These are phyloP conservation scores for Erodium maritimum DNA, from an alignment of 345 rosid species.

Conservation along the genomic window DNA sequence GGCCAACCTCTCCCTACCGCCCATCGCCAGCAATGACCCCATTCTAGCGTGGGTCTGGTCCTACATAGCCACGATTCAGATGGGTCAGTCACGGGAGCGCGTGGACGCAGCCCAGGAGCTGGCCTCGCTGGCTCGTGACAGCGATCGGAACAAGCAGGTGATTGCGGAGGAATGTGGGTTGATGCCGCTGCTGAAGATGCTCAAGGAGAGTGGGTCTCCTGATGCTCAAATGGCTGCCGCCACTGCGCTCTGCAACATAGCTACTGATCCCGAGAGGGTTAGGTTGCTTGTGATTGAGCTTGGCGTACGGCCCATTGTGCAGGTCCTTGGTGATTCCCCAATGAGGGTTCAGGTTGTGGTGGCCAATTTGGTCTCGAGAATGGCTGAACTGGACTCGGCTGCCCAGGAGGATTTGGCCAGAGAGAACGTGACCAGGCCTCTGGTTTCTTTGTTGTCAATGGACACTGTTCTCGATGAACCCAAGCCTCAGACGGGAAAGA, in stretches of 20 bases:
- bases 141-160: slow-evolving; percentile 44
- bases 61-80: slow-evolving; percentile 31
- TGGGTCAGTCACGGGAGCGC: slow-evolving; percentile 35
- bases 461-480: slow-evolving; percentile 23
- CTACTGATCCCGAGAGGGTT: slow-evolving; percentile 26
- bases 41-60: slow-evolving; percentile 64
- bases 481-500: slow-evolving; percentile 10
- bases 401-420: slow-evolving; percentile 38
- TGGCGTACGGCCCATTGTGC: slow-evolving; percentile 36
- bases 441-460: slow-evolving; percentile 30
- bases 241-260: slow-evolving; percentile 23
- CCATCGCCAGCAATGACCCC: slow-evolving; percentile 57
- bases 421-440: slow-evolving; percentile 35
- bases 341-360: slow-evolving; percentile 36
- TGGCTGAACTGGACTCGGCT: slow-evolving; percentile 28
- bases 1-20: slow-evolving; percentile 37
- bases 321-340: slow-evolving; percentile 35
- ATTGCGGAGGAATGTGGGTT: slow-evolving; percentile 54
- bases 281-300: slow-evolving; percentile 19
- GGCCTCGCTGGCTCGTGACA: slow-evolving; percentile 39
- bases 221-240: slow-evolving; percentile 46
- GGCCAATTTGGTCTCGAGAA: slow-evolving; percentile 36
- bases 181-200: slow-evolving; percentile 34
- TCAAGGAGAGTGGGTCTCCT: slow-evolving; percentile 36
- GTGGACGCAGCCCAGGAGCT: slow-evolving; percentile 43